Base-by-base conservation (phyloP, 2,329 filamentous ascomycete species). In the Beauveria sp. region DNA sequence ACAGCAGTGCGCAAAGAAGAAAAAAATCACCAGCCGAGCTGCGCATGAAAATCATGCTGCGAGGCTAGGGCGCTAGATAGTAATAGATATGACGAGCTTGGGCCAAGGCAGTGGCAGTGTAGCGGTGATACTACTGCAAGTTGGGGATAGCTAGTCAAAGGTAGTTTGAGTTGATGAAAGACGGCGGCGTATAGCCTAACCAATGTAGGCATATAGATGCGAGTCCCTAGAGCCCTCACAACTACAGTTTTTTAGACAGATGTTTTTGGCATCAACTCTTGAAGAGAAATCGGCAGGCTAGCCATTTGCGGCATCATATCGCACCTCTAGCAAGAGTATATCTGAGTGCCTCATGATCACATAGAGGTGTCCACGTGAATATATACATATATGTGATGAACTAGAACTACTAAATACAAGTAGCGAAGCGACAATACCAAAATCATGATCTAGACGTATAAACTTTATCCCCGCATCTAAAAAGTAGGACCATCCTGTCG, bases 401-500 rank as follows among this genome's bases (percentile, higher is more conserved):
- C 34, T 5, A 28, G 6, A 18, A 30, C 12, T 50, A 28, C 6
- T 4, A 8, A 7, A 28, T 16, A 49, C 9, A 26, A 38, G 34
- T 38, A 16, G 5, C 34, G 34, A 38, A 38, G 34, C 34, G 34
- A 38, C 12, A 38, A 16, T 38, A 12, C 34, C 5, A 38, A 14
- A 38, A 38, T 38, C 12, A 38, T 38, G 5, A 38, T 5, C 34
- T 38, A 38, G 34, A 38, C 34, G 18, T 16, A 22, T 20, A 14
- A n/a, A 26, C 3, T 30, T n/a, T 9, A 20, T 22, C 52, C 40
- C 40, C 40, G 52, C 54, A 46, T 45, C 49, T 59, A 60, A 38
- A 60, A 60, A 8, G 57, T 12, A 22, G 57, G 57, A 3, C 59
- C 59, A 40, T 53, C 38, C 52, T 61, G 59, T 50, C 59, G 43